Evolutionary conservation across 2,329 filamentous ascomycete species (phyloP), one percentile per base, ranked within the genome.

Genomic region (Fusarium sp.): DNA sequence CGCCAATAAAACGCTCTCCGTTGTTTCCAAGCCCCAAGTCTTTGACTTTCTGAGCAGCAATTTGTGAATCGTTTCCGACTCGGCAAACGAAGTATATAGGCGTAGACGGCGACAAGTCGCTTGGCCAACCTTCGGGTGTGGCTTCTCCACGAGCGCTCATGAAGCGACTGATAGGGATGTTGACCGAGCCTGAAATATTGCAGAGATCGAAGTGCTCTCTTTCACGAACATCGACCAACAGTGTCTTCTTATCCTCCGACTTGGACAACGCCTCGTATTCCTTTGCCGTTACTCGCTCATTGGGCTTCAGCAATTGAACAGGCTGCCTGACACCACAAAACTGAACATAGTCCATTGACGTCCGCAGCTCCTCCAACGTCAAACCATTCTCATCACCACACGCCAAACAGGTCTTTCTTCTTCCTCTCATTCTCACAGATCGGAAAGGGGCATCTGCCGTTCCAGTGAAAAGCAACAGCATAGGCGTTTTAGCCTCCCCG

Each of bases 161-260:
- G 73, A 90, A 92, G 0, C 88, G 73, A 24, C 78, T 75, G 7
- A 82, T 77, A 0, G 81, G 92, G 1, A 94, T 77, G 70, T 93
- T 97, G 50, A 96, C 80, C 26, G 92, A 93, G 0, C 91, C 91
- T 0, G 89, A 83, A 9, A 99, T 83, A 63, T 85, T 89, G 67
- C 91, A 94, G 44, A 98, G 89, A 17, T 91, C 90, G 69, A 92
- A 97, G 63, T 97, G 93, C 28, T 93, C 92, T 72, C 88, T 88
- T 71, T 97, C 93, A 3, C 96, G 86, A 2, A 97, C 93, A 69
- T 98, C 96, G 4, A 98, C 78, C 3, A 97, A 79, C 1, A 92
- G 75, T 53, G 90, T 88, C 0, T 51, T 20, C 3, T 74, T 70
- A 1, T 39, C 17, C 8, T 65, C 10, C 49, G 48, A 54, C 40